Evolutionary conservation across 2,329 filamentous ascomycete species (phyloP).

Genomic region (Alternaria consortialis): DNA sequence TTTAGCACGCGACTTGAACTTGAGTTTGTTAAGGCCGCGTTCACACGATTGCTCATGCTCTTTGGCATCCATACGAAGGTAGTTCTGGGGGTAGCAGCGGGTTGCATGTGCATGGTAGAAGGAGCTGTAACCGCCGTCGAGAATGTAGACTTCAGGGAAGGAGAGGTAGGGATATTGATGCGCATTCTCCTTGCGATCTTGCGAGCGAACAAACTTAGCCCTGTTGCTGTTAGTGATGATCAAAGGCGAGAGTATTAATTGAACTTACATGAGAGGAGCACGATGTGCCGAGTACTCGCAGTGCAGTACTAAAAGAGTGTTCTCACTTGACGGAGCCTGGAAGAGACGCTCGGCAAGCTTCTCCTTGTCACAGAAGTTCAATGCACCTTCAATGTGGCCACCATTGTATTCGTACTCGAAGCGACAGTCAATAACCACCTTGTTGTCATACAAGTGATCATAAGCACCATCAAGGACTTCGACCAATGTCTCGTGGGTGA

Average conservation of each 20-base stretch:
- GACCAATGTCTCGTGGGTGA: slow-evolving; percentile 81
- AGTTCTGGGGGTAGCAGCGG: slow-evolving; percentile 92
- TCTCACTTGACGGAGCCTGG: slow-evolving; percentile 66
- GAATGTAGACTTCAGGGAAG: slow-evolving; percentile 97
- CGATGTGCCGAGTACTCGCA: slow-evolving; percentile 99
- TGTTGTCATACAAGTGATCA: slow-evolving; percentile 76
- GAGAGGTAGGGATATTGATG: slow-evolving; percentile 87
- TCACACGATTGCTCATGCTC: slow-evolving; percentile 94
- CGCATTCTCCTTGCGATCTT: slow-evolving; percentile 85
- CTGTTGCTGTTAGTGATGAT: slow-evolving; percentile 45
- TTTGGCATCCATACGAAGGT: slow-evolving; percentile 94
- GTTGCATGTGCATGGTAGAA: slow-evolving; percentile 83
- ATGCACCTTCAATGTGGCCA: slow-evolving; percentile 89
- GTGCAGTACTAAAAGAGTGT: slow-evolving; percentile 89
- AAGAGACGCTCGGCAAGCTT: slow-evolving; percentile 82
- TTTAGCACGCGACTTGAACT: slow-evolving; percentile 76
- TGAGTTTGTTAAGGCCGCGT: slow-evolving; percentile 91
- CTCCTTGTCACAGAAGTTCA: slow-evolving; percentile 98
- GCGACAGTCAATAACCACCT: slow-evolving; percentile 91
- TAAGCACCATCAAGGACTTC: slow-evolving; percentile 89
- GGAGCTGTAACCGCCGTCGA: slow-evolving; percentile 93
- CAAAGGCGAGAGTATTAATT: neutral
- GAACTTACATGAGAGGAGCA: slow-evolving; percentile 81
- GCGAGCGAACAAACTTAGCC: slow-evolving; percentile 88
- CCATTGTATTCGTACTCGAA: slow-evolving; percentile 99